Conservation (phyloP, 345 rosid species). For the Eucalyptus curtisii region DNA sequence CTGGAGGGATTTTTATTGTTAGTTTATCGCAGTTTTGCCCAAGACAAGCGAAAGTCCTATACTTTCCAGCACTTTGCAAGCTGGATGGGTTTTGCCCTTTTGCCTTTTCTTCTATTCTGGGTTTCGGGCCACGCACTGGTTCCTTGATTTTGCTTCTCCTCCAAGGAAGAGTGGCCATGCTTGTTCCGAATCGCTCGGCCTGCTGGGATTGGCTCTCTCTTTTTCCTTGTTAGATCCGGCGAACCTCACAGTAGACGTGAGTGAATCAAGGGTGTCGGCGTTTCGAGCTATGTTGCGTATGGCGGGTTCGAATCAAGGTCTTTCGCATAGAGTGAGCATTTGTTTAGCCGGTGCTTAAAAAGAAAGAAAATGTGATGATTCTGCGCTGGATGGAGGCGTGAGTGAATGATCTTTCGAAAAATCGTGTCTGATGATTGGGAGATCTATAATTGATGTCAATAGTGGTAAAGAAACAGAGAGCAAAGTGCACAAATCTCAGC, state of each 20-base stretch:
- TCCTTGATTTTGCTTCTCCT: neutral
- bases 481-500: neutral
- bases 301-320: neutral
- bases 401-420: neutral
- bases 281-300: neutral
- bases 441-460: neutral
- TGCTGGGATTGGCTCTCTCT: neutral
- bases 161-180: neutral
- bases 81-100: neutral
- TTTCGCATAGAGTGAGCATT: neutral
- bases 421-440: neutral
- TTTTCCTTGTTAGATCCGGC: neutral
- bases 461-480: neutral
- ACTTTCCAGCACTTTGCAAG: neutral
- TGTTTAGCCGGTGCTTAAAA: neutral
- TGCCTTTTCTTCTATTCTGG: neutral
- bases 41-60: neutral
- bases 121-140: neutral
- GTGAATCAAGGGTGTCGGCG: neutral
- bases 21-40: neutral
- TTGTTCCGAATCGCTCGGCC: neutral
- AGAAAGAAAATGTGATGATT: neutral
- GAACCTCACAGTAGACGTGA: neutral
- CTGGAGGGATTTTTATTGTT: neutral
- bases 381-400: neutral